A percentile compares a stretch with the other conserved stretches of the same genome.
phyloP scores from a whole-genome alignment of 257 asterid genomes.

The Nyctanthes arbortristis region DNA sequence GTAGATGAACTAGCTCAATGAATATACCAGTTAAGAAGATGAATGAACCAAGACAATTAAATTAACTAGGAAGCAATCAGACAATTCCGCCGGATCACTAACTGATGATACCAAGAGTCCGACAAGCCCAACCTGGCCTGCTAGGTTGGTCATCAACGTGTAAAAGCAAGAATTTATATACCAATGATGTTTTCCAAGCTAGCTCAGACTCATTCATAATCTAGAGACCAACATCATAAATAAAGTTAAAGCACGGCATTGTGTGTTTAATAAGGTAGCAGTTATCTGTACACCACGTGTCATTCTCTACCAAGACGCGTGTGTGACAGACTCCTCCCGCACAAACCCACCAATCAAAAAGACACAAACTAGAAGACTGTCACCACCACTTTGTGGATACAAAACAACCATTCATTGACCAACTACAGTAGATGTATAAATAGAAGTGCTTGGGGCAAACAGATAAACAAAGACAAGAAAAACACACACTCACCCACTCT shows the following conservation, averaged over 20 bases:
- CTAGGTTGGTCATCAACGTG: neutral
- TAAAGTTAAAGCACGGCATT: too few relatives aligned
- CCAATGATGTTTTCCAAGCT: neutral
- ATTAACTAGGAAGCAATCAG: conserved; percentile 17
- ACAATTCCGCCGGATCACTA: conserved; percentile 28
- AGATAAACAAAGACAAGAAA: neutral
- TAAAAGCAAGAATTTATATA: neutral
- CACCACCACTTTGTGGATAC: too few relatives aligned
- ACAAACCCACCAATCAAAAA: neutral
- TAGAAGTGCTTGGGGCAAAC: too few relatives aligned
- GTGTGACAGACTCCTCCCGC: neutral
- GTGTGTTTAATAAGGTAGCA: neutral
- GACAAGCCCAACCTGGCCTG: neutral
- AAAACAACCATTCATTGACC: too few relatives aligned
- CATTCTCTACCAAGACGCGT: neutral
- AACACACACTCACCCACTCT: neutral
- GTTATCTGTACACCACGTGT: neutral
- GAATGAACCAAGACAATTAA: conserved; percentile 28
- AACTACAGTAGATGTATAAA: too few relatives aligned
- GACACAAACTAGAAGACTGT: too few relatives aligned
- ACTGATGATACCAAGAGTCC: conserved; percentile 16
- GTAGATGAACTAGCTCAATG: conserved; percentile 37
- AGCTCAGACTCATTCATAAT: neutral
- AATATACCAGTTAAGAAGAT: conserved; percentile 19
- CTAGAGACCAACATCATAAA: too few relatives aligned